Conservation (phyloP, 352 stramenopile species). For the Globisporangium paddicum region DNA sequence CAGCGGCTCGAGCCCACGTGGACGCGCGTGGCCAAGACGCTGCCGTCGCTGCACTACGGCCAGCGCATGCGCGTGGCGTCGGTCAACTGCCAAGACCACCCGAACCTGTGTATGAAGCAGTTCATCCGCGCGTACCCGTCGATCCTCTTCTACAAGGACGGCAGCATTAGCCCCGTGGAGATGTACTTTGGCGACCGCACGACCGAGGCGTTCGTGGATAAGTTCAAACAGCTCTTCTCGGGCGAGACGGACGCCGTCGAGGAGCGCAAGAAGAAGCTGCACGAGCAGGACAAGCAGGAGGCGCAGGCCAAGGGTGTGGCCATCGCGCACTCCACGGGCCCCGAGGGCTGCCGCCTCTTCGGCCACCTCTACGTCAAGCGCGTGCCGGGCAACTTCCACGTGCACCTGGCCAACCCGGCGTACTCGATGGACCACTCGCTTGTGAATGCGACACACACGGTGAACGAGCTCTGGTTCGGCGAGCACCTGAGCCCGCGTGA, state of each 20-base stretch:
- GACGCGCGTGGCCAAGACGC: constrained; percentile 92
- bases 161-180: constrained; percentile 88
- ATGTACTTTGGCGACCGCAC: constrained; percentile 96
- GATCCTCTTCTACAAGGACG: constrained; percentile 95
- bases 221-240: constrained; percentile 87
- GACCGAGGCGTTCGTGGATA: constrained; percentile 86
- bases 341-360: constrained; percentile 76
- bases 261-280: constrained; percentile 90
- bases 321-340: constrained; percentile 56
- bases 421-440: constrained; percentile 85
- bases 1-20: constrained; percentile 95
- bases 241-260: constrained; percentile 71
- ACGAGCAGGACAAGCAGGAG: constrained; percentile 91
- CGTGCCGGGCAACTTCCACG: constrained; percentile 98
- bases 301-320: constrained; percentile 48
- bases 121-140: constrained; percentile 96
- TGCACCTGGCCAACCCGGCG: constrained; percentile 96
- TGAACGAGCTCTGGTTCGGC: constrained; percentile 97
- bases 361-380: constrained; percentile 84
- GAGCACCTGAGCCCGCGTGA: constrained; percentile 49
- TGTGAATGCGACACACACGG: constrained; percentile 94
- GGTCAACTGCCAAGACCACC: constrained; percentile 93
- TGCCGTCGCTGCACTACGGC: constrained; percentile 79
- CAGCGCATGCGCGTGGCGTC: constrained; percentile 78
- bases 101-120: constrained; percentile 92